phyloP scores from a whole-genome alignment of 108 stramenopile species.

The Nannochloropsis salina region DNA sequence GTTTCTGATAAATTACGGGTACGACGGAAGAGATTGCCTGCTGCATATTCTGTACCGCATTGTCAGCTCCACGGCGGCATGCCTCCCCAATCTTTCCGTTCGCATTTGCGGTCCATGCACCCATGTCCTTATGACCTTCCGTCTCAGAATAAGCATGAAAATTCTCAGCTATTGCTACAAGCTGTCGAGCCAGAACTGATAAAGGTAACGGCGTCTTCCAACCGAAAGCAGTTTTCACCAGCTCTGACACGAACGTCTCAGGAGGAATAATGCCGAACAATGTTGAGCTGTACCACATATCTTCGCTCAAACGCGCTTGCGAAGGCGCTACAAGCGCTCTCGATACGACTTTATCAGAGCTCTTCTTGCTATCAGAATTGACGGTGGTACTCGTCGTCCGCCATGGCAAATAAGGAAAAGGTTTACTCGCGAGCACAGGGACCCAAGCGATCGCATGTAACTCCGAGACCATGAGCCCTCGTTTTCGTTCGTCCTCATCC shows the following conservation, averaged over 20 bases:
- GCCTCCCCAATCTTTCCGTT: not conserved
- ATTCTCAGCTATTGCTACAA: not conserved
- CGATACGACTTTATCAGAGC: not conserved
- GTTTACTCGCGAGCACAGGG: not conserved
- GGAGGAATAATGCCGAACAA: slow-evolving; percentile 8
- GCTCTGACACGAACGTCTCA: not conserved
- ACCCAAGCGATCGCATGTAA: not conserved
- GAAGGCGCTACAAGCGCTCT: not conserved
- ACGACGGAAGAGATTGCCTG: not conserved
- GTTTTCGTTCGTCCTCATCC: not conserved
- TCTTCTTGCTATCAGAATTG: not conserved
- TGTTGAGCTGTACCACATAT: slow-evolving; percentile 16
- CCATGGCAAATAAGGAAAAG: slow-evolving; percentile 6
- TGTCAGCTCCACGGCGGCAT: not conserved
- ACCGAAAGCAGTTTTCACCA: not conserved
- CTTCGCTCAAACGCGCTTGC: not conserved
- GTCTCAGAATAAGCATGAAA: slow-evolving; percentile 23
- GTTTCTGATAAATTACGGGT: not conserved
- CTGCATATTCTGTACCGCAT: not conserved
- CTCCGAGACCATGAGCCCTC: not conserved
- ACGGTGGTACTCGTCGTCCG: not conserved
- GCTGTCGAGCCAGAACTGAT: not conserved
- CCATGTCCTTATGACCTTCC: not conserved
- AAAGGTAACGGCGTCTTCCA: not conserved
- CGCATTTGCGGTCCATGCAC: not conserved